Conservation (phyloP, 805 yeast species). For the Lipomyces lipofer region DNA sequence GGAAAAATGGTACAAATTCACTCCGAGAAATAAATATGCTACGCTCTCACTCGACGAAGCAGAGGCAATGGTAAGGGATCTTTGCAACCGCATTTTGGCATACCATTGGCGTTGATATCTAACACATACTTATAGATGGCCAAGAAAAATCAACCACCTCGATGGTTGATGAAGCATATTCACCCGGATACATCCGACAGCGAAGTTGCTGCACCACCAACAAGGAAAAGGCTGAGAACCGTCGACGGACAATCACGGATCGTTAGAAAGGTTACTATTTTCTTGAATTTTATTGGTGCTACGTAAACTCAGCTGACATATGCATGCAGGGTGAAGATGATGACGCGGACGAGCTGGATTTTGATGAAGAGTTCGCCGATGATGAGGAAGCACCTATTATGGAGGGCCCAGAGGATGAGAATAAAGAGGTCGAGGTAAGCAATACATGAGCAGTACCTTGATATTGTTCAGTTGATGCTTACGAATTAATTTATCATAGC, state of each 20-base stretch:
- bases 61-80: slow-evolving; percentile 53
- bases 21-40: slow-evolving; percentile 89
- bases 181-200: slow-evolving; percentile 34
- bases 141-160: slow-evolving; percentile 70
- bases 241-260: slow-evolving; percentile 47
- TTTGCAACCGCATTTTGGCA: no score
- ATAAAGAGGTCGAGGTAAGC: slow-evolving; percentile 72
- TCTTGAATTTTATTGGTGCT: no score
- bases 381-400: slow-evolving; percentile 98
- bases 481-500: background rate
- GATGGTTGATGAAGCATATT: slow-evolving; percentile 94
- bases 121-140: slow-evolving; percentile 73
- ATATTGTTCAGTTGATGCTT: background rate
- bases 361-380: slow-evolving; percentile 95
- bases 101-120: no score
- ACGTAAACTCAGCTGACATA: background rate
- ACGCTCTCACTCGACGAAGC: slow-evolving; percentile 95
- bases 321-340: slow-evolving; percentile 47
- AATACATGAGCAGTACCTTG: background rate
- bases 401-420: slow-evolving; percentile 94
- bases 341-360: slow-evolving; percentile 90
- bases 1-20: slow-evolving; percentile 89
- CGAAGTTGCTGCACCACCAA: slow-evolving; percentile 18
- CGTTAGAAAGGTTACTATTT: slow-evolving; percentile 27
- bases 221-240: slow-evolving; percentile 46